Conservation (phyloP, 2,329 filamentous ascomycete species). For the Alternaria triticimaculans region DNA sequence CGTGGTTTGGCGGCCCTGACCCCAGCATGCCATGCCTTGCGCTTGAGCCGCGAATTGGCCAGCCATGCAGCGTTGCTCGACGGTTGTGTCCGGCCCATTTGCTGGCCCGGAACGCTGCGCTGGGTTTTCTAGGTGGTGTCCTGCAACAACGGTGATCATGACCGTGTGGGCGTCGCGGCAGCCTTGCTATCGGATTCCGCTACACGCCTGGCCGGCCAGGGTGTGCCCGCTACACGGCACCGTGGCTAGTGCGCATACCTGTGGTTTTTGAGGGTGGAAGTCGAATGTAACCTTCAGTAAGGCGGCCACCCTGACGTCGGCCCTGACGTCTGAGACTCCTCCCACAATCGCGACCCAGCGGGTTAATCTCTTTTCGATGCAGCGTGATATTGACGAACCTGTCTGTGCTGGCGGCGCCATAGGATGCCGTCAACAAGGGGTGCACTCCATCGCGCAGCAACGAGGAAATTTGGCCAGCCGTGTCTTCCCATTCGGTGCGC, state of each 20-base stretch:
- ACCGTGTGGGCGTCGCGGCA: conserved; percentile 4
- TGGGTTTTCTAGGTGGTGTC: conserved; percentile 26
- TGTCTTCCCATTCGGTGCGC: conserved; percentile 34
- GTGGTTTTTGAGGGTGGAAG: neutral
- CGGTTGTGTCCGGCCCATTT: conserved; percentile 46
- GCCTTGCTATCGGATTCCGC: conserved; percentile 12
- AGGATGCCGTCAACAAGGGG: conserved; percentile 34
- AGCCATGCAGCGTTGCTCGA: conserved; percentile 30
- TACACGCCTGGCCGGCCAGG: neutral
- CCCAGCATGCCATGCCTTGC: conserved; percentile 29
- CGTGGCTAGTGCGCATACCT: neutral
- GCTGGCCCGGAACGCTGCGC: conserved; percentile 43
- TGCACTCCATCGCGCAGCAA: conserved; percentile 37
- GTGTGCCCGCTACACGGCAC: neutral
- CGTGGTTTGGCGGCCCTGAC: conserved; percentile 25
- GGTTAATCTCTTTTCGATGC: conserved; percentile 36
- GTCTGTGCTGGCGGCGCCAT: conserved; percentile 37
- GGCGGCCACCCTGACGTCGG: conserved; percentile 6
- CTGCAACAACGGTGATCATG: conserved; percentile 26
- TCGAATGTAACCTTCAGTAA: neutral
- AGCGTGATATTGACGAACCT: conserved; percentile 37
- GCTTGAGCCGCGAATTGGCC: conserved; percentile 43
- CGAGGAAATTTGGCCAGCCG: conserved; percentile 27
- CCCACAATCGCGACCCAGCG: conserved; percentile 12
- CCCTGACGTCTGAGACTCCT: conserved; percentile 7